Evolutionary conservation across 208 protist genomes (phyloP), one percentile per base, ranked within the genome.

Genomic region (Trypanosoma grayi): DNA sequence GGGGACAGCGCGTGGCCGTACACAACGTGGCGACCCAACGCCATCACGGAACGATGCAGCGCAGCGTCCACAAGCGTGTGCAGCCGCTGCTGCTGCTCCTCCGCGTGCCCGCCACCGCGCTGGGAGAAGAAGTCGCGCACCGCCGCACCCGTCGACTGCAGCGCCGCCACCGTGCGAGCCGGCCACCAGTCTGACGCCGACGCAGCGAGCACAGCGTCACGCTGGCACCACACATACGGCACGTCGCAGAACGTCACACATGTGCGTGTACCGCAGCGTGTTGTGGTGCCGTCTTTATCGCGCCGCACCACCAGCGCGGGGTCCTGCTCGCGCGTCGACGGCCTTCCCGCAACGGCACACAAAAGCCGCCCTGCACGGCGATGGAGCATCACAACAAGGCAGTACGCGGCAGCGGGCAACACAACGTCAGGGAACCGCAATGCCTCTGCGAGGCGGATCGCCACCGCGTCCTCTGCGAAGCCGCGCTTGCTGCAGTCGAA

Each of bases 191-290:
- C 31, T 10, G n/a, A 18, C 14, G 10, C 16, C 20, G 31, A 37
- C 10, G 47, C 14, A 7, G 28, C 20, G n/a, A 66, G 44, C 16
- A 50, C 63, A 0, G 31, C n/a, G n/a, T 44, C 28, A 6, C 66
- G 20, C 43, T 60, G 39, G 18, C 44, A 24, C 73, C 75, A 90
- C 13, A 86, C 20, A 34, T 70, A 71, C 39, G 68, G 18, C 36
- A 91, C 77, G 52, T 94, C 87, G 45, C 72, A 79, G 14, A 82
- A 53, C 0, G 87, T 81, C 39, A 79, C 76, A 33, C 39, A 37
- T 6, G 56, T 58, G 3, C 47, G 55, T 14, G 62, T 77, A 33
- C 50, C 7, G 69, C 77, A 89, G 13, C 18, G 47, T 11, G 22
- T 36, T 28, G 4, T 45, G 11, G 22, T 25, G 13, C 71, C 71